phyloP scores from a whole-genome alignment of 257 asterid genomes.

The Nemophila menziesii region DNA sequence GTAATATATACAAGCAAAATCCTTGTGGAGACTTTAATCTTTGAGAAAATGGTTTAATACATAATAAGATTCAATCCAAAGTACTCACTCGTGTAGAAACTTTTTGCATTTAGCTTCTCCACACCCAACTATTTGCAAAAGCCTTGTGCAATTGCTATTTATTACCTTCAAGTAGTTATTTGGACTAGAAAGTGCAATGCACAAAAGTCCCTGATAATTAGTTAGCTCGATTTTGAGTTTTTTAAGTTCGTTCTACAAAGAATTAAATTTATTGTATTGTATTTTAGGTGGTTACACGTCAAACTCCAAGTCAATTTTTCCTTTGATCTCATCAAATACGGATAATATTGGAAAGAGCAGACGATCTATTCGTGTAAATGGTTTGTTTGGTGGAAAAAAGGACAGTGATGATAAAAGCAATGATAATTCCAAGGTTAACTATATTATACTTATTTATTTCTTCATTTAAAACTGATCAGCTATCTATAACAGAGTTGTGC shows the following conservation, averaged over 20 bases:
- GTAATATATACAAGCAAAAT: too few species aligned
- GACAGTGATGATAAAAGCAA: conserved; percentile 45
- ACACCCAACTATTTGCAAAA: neutral
- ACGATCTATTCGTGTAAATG: conserved; percentile 40
- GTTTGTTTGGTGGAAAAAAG: conserved; percentile 78
- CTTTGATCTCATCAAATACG: neutral
- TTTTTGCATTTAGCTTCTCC: too few species aligned
- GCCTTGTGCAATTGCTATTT: neutral
- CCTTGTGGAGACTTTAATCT: too few species aligned
- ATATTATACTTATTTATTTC: neutral
- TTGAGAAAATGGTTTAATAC: too few species aligned
- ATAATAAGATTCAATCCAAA: too few species aligned
- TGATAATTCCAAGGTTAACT: conserved; percentile 54
- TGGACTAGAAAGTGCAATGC: too few species aligned
- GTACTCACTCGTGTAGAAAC: too few species aligned
- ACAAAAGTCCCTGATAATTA: too few species aligned
- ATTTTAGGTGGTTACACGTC: neutral
- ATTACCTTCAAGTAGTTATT: too few species aligned
- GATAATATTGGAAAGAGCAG: conserved; percentile 9
- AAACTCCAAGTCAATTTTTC: neutral
- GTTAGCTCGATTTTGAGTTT: too few species aligned
- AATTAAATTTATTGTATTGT: too few species aligned
- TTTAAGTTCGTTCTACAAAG: too few species aligned
- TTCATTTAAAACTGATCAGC: neutral
- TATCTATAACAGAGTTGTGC: neutral